These are phyloP conservation scores for Elongisporangium senticosum DNA, from an alignment of 352 stramenopile species.

Conservation along the genomic window DNA sequence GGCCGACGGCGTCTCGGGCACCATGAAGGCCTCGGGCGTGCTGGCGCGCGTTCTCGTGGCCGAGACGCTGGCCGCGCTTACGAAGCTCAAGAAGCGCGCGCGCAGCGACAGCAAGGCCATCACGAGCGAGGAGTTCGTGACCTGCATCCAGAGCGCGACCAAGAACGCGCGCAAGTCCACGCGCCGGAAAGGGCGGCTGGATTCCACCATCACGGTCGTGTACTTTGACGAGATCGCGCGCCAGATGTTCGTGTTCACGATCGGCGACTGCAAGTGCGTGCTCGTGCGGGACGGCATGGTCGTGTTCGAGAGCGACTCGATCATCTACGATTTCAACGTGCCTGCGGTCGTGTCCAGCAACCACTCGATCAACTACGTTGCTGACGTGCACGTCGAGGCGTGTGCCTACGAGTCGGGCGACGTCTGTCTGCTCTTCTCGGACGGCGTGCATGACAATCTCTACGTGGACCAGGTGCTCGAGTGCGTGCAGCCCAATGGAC, in stretches of 20 bases:
- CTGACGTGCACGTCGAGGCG: constrained; percentile 66
- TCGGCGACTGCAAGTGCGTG: constrained; percentile 86
- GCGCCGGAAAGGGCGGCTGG: constrained; percentile 72
- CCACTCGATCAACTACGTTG: constrained; percentile 76
- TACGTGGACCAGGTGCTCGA: constrained; percentile 79
- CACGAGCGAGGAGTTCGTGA: constrained; percentile 54
- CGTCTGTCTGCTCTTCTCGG: constrained; percentile 80
- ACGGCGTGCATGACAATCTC: constrained; percentile 85
- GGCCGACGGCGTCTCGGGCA: constrained; percentile 81
- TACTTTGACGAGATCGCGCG: constrained; percentile 68
- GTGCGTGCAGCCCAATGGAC: constrained; percentile 39
- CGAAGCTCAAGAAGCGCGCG: constrained; percentile 62
- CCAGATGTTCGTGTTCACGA: constrained; percentile 81
- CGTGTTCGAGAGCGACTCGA: constrained; percentile 85
- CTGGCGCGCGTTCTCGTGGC: constrained; percentile 72
- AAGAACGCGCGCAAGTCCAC: constrained; percentile 68
- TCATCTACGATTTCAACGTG: constrained; percentile 90
- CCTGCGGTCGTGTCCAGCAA: constrained; percentile 83
- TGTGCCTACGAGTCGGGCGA: constrained; percentile 69
- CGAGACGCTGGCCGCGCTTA: constrained; percentile 64
- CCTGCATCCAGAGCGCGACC: constrained; percentile 64
- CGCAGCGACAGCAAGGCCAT: constrained; percentile 29
- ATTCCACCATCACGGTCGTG: constrained; percentile 79
- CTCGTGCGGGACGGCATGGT: constrained; percentile 56
- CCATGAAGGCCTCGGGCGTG: constrained; percentile 78